Conservation (phyloP, 768 basidiomycete genomes). For the Podaxis carcinomalis region DNA sequence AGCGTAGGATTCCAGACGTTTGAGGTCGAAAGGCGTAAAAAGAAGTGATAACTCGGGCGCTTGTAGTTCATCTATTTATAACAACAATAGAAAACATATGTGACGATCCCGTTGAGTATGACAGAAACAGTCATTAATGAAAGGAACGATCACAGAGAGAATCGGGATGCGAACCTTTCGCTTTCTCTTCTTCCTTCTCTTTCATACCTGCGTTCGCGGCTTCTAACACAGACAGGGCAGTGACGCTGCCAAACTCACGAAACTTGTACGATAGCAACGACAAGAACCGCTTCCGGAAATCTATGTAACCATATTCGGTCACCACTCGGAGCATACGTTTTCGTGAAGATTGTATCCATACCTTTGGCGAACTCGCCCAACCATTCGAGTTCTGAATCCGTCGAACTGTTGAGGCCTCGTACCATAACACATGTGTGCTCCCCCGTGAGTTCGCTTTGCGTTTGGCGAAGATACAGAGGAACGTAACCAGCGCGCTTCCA, state of each 20-base stretch:
- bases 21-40: slow-evolving; percentile 90
- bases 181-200: slow-evolving; percentile 34
- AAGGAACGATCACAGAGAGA: background rate
- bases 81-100: background rate
- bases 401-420: slow-evolving; percentile 69
- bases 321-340: background rate
- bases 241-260: slow-evolving; percentile 87
- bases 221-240: slow-evolving; percentile 84
- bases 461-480: slow-evolving; percentile 91
- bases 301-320: slow-evolving; percentile 33
- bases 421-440: slow-evolving; percentile 98
- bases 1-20: slow-evolving; percentile 92
- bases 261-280: slow-evolving; percentile 90
- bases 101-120: background rate
- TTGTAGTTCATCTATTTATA: slow-evolving; percentile 24
- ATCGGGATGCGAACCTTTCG: slow-evolving; percentile 18
- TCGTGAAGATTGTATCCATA: slow-evolving; percentile 22
- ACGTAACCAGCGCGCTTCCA: slow-evolving; percentile 95
- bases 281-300: slow-evolving; percentile 90
- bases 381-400: slow-evolving; percentile 70
- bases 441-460: slow-evolving; percentile 90
- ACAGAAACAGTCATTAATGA: background rate
- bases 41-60: slow-evolving; percentile 48
- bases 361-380: slow-evolving; percentile 85
- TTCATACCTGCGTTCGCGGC: slow-evolving; percentile 64